Conservation (phyloP, 129 eudicot species). For the Helianthus annuus region DNA sequence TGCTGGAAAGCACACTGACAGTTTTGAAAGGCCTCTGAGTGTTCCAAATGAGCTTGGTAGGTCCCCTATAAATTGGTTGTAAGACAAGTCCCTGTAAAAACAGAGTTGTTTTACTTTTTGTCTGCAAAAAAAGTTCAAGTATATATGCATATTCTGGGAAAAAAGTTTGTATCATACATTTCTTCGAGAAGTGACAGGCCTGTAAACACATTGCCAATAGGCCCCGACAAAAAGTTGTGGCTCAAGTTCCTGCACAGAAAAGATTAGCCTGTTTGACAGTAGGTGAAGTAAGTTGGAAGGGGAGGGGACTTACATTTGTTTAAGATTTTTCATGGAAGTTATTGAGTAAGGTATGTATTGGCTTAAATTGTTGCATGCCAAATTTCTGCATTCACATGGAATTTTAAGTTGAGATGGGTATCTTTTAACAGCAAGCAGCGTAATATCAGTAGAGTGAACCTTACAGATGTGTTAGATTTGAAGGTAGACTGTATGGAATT, state of each 20-base stretch:
- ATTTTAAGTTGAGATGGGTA: neutral
- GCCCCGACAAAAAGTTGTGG: slow-evolving; percentile 77
- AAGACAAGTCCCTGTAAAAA: slow-evolving; percentile 78
- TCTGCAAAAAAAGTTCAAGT: slow-evolving; percentile 3
- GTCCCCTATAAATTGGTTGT: slow-evolving; percentile 80
- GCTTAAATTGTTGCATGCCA: slow-evolving; percentile 75
- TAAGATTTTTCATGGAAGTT: slow-evolving; percentile 55
- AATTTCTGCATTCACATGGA: slow-evolving; percentile 54
- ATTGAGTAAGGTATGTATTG: slow-evolving; percentile 69
- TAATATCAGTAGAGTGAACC: slow-evolving; percentile 29
- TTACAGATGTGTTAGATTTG: slow-evolving; percentile 76
- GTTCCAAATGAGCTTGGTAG: slow-evolving; percentile 72
- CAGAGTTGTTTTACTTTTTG: slow-evolving; percentile 6
- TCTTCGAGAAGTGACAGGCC: slow-evolving; percentile 59
- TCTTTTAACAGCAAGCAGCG: too few species aligned
- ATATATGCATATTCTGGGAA: slow-evolving; percentile 12
- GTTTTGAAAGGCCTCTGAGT: slow-evolving; percentile 55
- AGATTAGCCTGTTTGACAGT: slow-evolving; percentile 21
- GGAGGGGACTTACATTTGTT: slow-evolving; percentile 64
- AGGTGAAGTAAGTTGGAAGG: slow-evolving; percentile 3
- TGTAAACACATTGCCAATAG: slow-evolving; percentile 70
- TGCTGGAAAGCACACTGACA: slow-evolving; percentile 54
- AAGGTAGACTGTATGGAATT: slow-evolving; percentile 69
- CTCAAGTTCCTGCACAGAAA: slow-evolving; percentile 80
- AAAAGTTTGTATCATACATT: slow-evolving; percentile 52